These are phyloP conservation scores for Lathyrus aphaca DNA, from an alignment of 306 rosid species.

Conservation along the genomic window DNA sequence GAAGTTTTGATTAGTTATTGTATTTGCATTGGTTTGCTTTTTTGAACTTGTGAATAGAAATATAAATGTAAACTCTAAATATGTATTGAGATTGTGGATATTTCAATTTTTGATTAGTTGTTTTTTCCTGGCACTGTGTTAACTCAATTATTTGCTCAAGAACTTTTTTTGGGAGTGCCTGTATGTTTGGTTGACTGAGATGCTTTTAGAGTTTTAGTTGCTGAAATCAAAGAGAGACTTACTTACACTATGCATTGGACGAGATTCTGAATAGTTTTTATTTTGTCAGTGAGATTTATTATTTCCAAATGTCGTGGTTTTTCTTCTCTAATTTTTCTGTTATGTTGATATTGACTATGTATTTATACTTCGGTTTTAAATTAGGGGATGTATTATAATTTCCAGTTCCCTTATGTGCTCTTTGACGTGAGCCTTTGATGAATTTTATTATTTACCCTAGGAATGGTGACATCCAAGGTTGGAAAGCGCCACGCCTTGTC, in stretches of 20 bases:
- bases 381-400: neutral
- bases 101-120: neutral
- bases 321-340: neutral
- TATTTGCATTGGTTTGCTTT: conserved; percentile 22
- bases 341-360: conserved; percentile 18
- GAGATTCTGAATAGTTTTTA: neutral
- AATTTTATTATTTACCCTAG: conserved; percentile 46
- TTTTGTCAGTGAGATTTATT: neutral
- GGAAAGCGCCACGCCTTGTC: conserved; percentile 95
- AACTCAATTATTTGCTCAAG: neutral
- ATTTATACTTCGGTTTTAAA: conserved; percentile 19
- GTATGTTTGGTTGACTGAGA: neutral
- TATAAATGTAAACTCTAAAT: neutral
- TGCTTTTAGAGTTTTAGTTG: conserved; percentile 1
- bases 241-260: conserved; percentile 1
- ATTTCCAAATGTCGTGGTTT: neutral
- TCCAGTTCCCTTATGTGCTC: conserved; percentile 9
- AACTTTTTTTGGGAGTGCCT: neutral
- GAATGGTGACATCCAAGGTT: conserved; percentile 97
- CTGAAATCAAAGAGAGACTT: neutral
- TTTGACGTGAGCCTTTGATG: conserved; percentile 24
- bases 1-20: too few relatives aligned
- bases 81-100: neutral
- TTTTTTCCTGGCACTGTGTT: neutral
- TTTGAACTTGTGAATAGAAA: neutral